A percentile compares a stretch with the other conserved stretches of the same genome.
Evolutionary conservation across 768 basidiomycete genomes (phyloP).

Genomic region (Lyophyllum semitale): DNA sequence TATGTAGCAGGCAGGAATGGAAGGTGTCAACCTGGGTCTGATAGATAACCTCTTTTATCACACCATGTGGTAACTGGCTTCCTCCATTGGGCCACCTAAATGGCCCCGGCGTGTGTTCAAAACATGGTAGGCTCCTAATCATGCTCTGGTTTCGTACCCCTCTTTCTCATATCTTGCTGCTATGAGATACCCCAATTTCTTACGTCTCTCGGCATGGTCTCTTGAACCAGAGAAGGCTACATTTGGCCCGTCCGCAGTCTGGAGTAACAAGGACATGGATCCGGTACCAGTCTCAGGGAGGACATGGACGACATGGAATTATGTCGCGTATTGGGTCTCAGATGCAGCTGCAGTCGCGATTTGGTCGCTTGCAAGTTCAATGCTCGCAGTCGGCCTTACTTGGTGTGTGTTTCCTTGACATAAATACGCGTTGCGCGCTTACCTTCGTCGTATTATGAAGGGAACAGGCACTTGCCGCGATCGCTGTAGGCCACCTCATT

Average conservation of each 20-base stretch:
- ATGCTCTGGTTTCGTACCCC: not conserved
- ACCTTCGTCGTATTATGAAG: slow-evolving; percentile 25
- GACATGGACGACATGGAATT: slow-evolving; percentile 73
- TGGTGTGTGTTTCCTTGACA: slow-evolving; percentile 44
- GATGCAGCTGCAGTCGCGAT: slow-evolving; percentile 48
- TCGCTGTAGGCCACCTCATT: slow-evolving; percentile 71
- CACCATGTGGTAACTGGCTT: not conserved
- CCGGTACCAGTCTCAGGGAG: slow-evolving; percentile 61
- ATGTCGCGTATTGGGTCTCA: slow-evolving; percentile 62
- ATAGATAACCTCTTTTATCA: no score
- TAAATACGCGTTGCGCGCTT: not conserved
- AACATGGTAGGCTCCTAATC: not conserved
- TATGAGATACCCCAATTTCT: not conserved
- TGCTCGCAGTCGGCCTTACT: slow-evolving; percentile 74
- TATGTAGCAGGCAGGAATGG: not conserved
- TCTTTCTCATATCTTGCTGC: not conserved
- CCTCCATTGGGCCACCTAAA: not conserved
- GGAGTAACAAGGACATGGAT: slow-evolving; percentile 80
- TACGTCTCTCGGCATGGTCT: slow-evolving; percentile 23
- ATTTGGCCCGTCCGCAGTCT: slow-evolving; percentile 59
- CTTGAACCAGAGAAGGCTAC: slow-evolving; percentile 53
- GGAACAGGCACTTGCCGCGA: slow-evolving; percentile 69
- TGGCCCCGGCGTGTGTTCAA: not conserved
- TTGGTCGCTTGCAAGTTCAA: slow-evolving; percentile 72
- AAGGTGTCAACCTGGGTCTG: no score